These are phyloP conservation scores for Neocucurbitaria cava DNA, from an alignment of 2,329 filamentous ascomycete genomes.

Conservation along the genomic window DNA sequence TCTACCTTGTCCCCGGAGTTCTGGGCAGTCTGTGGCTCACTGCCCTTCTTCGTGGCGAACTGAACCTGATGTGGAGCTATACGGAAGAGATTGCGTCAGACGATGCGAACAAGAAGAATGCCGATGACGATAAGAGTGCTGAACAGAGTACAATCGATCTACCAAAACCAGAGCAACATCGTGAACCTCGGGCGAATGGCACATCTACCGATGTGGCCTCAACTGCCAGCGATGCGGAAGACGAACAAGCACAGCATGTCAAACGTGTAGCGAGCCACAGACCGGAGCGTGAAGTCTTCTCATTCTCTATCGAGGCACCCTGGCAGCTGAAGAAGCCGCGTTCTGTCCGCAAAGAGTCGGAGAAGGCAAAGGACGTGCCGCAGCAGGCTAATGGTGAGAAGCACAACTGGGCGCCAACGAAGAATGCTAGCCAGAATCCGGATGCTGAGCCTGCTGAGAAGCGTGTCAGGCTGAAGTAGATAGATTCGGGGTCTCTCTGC, in stretches of 20 bases:
- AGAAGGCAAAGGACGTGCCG: neutral
- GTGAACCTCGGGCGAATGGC: conserved; percentile 17
- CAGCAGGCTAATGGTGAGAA: conserved; percentile 11
- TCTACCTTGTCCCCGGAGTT: conserved; percentile 91
- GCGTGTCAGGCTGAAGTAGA: conserved; percentile 27
- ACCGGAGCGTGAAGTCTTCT: conserved; percentile 41
- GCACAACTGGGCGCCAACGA: conserved; percentile 26
- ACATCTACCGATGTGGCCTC: conserved; percentile 5
- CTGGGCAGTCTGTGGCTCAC: conserved; percentile 77
- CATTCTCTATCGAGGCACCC: conserved; percentile 46
- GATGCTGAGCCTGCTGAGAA: conserved; percentile 31
- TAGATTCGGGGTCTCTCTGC: neutral
- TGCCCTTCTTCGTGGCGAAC: conserved; percentile 73
- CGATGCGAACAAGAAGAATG: conserved; percentile 21
- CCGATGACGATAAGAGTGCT: conserved; percentile 7
- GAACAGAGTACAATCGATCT: neutral
- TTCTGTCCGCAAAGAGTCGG: conserved; percentile 6
- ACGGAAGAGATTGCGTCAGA: conserved; percentile 67
- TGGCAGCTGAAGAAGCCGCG: conserved; percentile 30
- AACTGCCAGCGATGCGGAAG: conserved; percentile 17
- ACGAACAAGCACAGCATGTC: conserved; percentile 13
- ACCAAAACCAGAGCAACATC: conserved; percentile 1
- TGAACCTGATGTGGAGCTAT: conserved; percentile 79
- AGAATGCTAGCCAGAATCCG: neutral
- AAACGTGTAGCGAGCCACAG: conserved; percentile 21